Conservation (phyloP, 352 stramenopile genomes). For the Aphanomyces stellatus region DNA sequence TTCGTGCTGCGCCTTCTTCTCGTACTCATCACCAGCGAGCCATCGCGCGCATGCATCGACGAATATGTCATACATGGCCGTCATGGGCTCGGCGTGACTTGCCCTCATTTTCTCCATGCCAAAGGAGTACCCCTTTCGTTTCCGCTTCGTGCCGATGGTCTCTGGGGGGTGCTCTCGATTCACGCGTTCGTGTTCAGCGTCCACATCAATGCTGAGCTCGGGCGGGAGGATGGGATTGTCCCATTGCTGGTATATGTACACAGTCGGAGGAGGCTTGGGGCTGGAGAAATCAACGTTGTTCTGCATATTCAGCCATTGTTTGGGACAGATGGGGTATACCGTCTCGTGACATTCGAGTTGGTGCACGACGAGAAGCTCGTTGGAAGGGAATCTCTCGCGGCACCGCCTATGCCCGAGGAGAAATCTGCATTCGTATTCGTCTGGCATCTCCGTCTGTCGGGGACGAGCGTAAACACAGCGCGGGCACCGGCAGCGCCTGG, state of each 20-base stretch:
- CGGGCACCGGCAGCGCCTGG: background rate
- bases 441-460: background rate
- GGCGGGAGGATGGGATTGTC: background rate
- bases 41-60: conserved; percentile 9
- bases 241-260: conserved; percentile 14
- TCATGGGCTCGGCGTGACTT: background rate
- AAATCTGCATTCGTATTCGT: background rate
- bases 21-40: background rate
- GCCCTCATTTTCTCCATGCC: background rate
- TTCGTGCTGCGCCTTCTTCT: conserved; percentile 4
- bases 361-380: conserved; percentile 3
- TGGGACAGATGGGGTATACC: conserved; percentile 5
- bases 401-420: background rate
- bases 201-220: background rate
- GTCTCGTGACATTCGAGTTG: background rate
- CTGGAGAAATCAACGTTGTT: background rate
- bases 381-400: background rate
- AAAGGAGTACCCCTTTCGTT: background rate
- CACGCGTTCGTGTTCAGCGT: background rate
- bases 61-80: conserved; percentile 13
- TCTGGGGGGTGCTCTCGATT: background rate
- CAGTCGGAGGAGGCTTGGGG: background rate
- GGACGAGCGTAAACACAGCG: conserved; percentile 6
- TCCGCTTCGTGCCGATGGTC: background rate
- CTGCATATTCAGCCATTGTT: background rate